Evolutionary conservation across 305 asterid genomes (phyloP).

Genomic region (Striga hermonthica): DNA sequence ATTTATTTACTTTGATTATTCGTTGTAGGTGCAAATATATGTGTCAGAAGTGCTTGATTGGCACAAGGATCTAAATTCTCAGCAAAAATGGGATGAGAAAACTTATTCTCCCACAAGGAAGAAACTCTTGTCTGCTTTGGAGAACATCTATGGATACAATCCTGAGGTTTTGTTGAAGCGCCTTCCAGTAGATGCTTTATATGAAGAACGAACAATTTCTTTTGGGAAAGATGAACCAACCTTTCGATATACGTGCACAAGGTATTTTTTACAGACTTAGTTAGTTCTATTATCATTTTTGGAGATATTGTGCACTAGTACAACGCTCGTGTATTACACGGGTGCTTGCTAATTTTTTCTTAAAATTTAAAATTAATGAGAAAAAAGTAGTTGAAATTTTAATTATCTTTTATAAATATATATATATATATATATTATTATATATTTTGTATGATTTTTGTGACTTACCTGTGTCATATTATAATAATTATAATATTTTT

Average conservation of each 20-base stretch:
- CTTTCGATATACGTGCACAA: slow-evolving; percentile 86
- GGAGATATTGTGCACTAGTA: slow-evolving; percentile 18
- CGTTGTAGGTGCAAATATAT: slow-evolving; percentile 85
- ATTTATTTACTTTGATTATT: slow-evolving; percentile 23
- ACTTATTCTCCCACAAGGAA: slow-evolving; percentile 79
- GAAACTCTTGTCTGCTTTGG: slow-evolving; percentile 86
- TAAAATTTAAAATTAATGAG: no score
- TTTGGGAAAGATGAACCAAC: slow-evolving; percentile 93
- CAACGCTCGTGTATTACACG: no score
- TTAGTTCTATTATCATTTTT: slow-evolving; percentile 27
- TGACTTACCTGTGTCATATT: no score
- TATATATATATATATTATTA: no score
- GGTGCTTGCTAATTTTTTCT: no score
- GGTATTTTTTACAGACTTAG: slow-evolving; percentile 58
- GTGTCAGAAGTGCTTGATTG: slow-evolving; percentile 95
- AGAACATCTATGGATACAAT: slow-evolving; percentile 77
- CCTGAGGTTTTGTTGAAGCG: slow-evolving; percentile 79
- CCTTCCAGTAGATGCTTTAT: slow-evolving; percentile 86
- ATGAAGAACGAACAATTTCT: slow-evolving; percentile 91
- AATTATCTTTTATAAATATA: no score
- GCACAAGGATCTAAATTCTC: slow-evolving; percentile 70
- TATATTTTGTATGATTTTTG: no score
- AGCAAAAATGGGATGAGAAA: slow-evolving; percentile 90
- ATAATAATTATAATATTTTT: no score
- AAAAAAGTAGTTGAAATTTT: no score